A percentile compares a stretch with the other conserved stretches of the same genome.
phyloP scores from a whole-genome alignment of 2,329 filamentous ascomycete species.

The Nothophaeocryptopus gaeumannii region DNA sequence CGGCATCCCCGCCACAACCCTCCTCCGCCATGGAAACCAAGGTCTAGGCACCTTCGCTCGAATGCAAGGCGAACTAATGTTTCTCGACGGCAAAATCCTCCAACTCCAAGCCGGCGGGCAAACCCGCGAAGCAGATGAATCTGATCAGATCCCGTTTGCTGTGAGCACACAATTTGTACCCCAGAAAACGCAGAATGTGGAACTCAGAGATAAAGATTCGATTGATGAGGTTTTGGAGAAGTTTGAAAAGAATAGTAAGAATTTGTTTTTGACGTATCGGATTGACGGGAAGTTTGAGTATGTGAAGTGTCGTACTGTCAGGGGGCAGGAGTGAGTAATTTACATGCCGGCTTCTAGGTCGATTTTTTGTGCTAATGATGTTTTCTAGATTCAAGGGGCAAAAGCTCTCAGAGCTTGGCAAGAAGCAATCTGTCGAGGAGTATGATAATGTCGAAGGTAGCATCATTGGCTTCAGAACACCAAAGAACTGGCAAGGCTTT shows the following conservation, averaged over 20 bases:
- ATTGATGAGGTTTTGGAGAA: constrained; percentile 28
- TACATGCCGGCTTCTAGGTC: neutral
- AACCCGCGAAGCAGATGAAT: constrained; percentile 33
- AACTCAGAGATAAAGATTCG: constrained; percentile 26
- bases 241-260: constrained; percentile 30
- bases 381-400: constrained; percentile 28
- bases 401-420: constrained; percentile 36
- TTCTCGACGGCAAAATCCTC: constrained; percentile 43
- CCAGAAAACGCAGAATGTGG: constrained; percentile 26
- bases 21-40: constrained; percentile 48
- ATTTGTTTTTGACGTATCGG: constrained; percentile 36
- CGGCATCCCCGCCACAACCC: constrained; percentile 47
- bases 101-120: constrained; percentile 41
- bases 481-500: constrained; percentile 41
- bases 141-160: constrained; percentile 42
- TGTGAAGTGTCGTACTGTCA: constrained; percentile 34
- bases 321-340: constrained; percentile 28
- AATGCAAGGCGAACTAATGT: constrained; percentile 46
- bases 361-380: neutral
- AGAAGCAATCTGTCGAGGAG: constrained; percentile 40
- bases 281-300: constrained; percentile 32
- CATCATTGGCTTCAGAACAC: constrained; percentile 45
- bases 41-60: constrained; percentile 49
- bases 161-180: constrained; percentile 34
- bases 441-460: constrained; percentile 40